Conservation (phyloP, 1,284 basidiomycete genomes). For the Ganoderma resinaceum region DNA sequence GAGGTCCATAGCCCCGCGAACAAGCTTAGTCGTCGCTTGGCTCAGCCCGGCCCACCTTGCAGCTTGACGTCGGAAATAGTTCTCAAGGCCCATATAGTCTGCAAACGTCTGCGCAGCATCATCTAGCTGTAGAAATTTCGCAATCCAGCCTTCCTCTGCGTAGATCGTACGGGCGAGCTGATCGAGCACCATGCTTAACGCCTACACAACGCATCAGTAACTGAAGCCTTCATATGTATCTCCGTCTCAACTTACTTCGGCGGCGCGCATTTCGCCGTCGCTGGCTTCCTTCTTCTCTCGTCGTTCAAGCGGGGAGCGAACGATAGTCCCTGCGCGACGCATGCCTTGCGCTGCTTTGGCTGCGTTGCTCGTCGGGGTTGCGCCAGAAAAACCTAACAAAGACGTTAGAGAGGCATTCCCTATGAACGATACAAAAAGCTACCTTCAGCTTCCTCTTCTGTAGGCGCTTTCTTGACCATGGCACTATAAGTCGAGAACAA, state of each 20-base stretch:
- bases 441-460: slow-evolving; percentile 83
- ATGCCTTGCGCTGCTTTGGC: slow-evolving; percentile 63
- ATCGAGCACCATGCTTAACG: slow-evolving; percentile 77
- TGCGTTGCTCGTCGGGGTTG: slow-evolving; percentile 46
- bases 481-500: slow-evolving; percentile 69
- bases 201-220: slow-evolving; percentile 50
- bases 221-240: slow-evolving; percentile 4
- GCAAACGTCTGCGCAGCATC: slow-evolving; percentile 92
- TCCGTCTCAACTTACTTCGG: slow-evolving; percentile 43
- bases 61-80: slow-evolving; percentile 93
- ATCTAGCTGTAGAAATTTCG: slow-evolving; percentile 92
- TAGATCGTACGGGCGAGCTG: slow-evolving; percentile 82
- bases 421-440: slow-evolving; percentile 22
- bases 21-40: slow-evolving; percentile 77
- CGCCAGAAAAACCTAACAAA: slow-evolving; percentile 55
- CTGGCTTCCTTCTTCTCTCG: slow-evolving; percentile 63
- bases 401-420: neutral
- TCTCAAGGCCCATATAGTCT: slow-evolving; percentile 94
- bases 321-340: slow-evolving; percentile 78
- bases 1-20: slow-evolving; percentile 89
- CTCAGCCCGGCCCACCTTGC: slow-evolving; percentile 74
- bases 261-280: slow-evolving; percentile 67
- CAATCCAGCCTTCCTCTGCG: slow-evolving; percentile 88
- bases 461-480: slow-evolving; percentile 68
- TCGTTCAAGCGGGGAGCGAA: slow-evolving; percentile 71